Evolutionary conservation across 179 eudicot genomes (phyloP), one percentile per base, ranked within the genome.

Genomic region (Silene vulgaris): DNA sequence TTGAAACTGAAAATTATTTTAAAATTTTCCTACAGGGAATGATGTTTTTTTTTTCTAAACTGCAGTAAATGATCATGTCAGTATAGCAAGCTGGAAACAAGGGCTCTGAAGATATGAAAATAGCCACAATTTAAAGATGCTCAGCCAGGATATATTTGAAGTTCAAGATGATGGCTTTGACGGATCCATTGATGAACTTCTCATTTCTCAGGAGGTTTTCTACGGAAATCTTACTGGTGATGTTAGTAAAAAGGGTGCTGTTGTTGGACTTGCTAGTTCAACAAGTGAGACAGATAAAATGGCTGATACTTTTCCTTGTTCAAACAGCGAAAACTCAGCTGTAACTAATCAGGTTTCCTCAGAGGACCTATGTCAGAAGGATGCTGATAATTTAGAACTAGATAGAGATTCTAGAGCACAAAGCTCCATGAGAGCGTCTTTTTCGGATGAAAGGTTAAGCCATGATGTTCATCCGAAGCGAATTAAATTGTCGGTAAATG

Each of bases 141-240:
- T 81, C 64, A 17, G 65, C 77, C 76, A 67, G 69, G 92, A 80
- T 66, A 76, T 84, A 50, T 84, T 84, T 68, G 79, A 57, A 76
- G 54, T 87, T 81, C 88, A 77, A 65, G 93, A 89, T 80, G 98
- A 91, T 80, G 89, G 84, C 75, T 88, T 87, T 80, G 95, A 88
- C 63, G 89, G 89, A 75, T 89, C 97, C 72, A 74, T 65, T 4
- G 84, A 83, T 52, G 99, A 92, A 81, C 82, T 74, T 69, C 75
- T 37, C 69, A 90, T 87, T 35, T 85, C 89, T 69, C 83, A 78
- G 77, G 88, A 92, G 74, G 86, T 92, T 12, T 89, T 89, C 73
- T 90, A 90, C 71, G 90, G 89, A 69, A 79, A 72, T 75, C 81
- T 80, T 64, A 50, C 69, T 37, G 79, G 70, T 80, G 75, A 21